Base-by-base conservation (phyloP, 2,329 filamentous ascomycete species). In the Monosporascus sp. region DNA sequence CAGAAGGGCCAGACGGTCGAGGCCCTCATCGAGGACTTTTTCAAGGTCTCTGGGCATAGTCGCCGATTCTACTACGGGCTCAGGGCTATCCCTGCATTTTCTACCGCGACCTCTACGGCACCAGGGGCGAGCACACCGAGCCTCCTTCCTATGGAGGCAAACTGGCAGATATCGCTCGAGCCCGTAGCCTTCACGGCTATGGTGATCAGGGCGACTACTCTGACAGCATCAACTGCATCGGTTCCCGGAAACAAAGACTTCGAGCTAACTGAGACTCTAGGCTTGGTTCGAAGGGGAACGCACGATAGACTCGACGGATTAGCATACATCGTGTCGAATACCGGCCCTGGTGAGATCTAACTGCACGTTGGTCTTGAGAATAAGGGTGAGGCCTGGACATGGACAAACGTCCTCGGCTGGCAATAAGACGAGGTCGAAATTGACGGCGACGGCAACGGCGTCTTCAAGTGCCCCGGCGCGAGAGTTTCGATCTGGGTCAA, bases 41-140 rank as follows among this genome's bases (percentile, higher is more conserved):
- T 91, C 73, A 89, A 89, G 67, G 79, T 85, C 85, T 0, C 74
- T 90, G 17, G 17, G 88, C 86, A 14, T 89, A 91, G 67, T 74
- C 85, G 0, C 76, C 91, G 45, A 89, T 90, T 52, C 78, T 91
- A 1, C 80, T 91, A 26, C 78, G 84, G 7, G 38, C 45, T 14
- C 49, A 79, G 20, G 85, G 85, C 22, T 81, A 83, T 55, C 86
- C 87, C 0, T 88, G 83, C 61, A 71, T 88, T 37, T 89, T 87
- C 69, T 89, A 86, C 67, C 86, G 86, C 37, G 86, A 89, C 62
- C 68, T 89, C 2, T 88, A 87, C 68, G 85, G 85, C 22, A 81
- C 84, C 55, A 71, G 74, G 49, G 68, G 69, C 51, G 72, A 70
- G 53, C 65, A 72, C 38, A 71, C 77, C 26, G 72, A 75, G 50